Percentiles rank a stretch among this genome's conserved stretches.
These are phyloP conservation scores for Eucalyptus globulus DNA, from an alignment of 345 rosid genomes.

Conservation along the genomic window DNA sequence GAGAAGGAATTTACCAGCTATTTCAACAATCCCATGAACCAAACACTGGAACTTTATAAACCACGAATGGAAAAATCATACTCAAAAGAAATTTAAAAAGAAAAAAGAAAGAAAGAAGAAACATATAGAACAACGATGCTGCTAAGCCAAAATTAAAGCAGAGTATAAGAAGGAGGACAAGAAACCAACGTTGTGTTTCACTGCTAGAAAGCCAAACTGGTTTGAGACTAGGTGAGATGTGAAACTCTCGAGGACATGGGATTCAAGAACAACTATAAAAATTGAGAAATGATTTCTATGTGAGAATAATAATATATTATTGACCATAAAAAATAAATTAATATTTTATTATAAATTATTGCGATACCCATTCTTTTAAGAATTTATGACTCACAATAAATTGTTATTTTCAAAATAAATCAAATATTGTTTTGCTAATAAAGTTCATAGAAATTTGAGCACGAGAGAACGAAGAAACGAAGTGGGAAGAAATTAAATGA, in stretches of 20 bases:
- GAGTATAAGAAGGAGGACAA: not conserved
- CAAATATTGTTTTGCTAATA: too few species aligned
- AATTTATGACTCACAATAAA: too few species aligned
- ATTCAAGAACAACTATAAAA: not conserved
- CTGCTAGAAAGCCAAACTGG: not conserved
- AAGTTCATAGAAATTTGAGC: not conserved
- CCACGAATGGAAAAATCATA: not conserved
- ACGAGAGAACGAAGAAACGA: not conserved
- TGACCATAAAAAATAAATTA: too few species aligned
- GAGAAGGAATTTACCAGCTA: too few species aligned
- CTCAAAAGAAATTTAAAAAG: not conserved
- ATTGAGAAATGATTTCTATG: too few species aligned
- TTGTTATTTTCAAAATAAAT: too few species aligned
- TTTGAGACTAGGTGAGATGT: not conserved
- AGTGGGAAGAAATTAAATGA: not conserved
- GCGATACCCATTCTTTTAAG: fast-evolving
- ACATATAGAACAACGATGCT: too few species aligned
- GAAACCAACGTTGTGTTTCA: not conserved
- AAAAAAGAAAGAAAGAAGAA: not conserved
- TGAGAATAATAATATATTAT: too few species aligned
- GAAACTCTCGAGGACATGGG: not conserved
- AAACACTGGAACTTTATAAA: not conserved
- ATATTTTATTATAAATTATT: too few species aligned
- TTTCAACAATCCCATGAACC: not conserved
- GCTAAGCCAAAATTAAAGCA: not conserved